phyloP scores from a whole-genome alignment of 2,329 filamentous ascomycete genomes.

The Sarocladium kiliense region DNA sequence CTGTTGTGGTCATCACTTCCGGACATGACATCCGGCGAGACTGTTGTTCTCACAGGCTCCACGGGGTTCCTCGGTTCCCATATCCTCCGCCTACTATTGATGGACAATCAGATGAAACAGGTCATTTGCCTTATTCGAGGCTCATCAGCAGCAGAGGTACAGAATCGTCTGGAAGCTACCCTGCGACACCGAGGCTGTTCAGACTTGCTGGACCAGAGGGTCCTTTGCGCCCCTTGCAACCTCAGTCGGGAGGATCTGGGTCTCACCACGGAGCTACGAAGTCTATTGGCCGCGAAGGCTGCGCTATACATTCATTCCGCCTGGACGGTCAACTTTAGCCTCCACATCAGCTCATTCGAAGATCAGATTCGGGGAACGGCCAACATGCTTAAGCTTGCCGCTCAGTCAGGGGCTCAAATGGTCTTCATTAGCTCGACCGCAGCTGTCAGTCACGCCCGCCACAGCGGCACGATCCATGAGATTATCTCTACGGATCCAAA shows the following conservation, averaged over 20 bases:
- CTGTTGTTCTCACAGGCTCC: slow-evolving; percentile 51
- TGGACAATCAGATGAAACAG: slow-evolving; percentile 2
- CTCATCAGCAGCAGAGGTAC: slow-evolving; percentile 6
- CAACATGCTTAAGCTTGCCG: slow-evolving; percentile 35
- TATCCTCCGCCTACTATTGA: slow-evolving; percentile 25
- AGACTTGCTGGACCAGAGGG: slow-evolving; percentile 5
- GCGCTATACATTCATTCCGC: slow-evolving; percentile 40
- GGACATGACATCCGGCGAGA: not conserved
- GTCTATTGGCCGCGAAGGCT: not conserved
- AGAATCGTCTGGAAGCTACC: slow-evolving; percentile 7
- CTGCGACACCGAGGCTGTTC: not conserved
- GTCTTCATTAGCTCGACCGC: slow-evolving; percentile 48
- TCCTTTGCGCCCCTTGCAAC: slow-evolving; percentile 16
- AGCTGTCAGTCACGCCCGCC: slow-evolving; percentile 30
- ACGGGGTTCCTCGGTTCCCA: slow-evolving; percentile 63
- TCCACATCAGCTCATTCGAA: slow-evolving; percentile 44
- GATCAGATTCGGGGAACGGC: slow-evolving; percentile 38
- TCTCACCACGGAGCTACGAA: not conserved
- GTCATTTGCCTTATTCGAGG: slow-evolving; percentile 37
- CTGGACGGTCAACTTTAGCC: slow-evolving; percentile 53
- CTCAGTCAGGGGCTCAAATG: slow-evolving; percentile 24
- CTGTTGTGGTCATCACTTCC: not conserved
- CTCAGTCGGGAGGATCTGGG: slow-evolving; percentile 11
- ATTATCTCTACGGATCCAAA: slow-evolving; percentile 11
- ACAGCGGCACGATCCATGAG: slow-evolving; percentile 28